Percentiles rank a stretch among this genome's conserved stretches.
Conservation (phyloP, 768 basidiomycete genomes). For the Mycena albidolilacea region DNA sequence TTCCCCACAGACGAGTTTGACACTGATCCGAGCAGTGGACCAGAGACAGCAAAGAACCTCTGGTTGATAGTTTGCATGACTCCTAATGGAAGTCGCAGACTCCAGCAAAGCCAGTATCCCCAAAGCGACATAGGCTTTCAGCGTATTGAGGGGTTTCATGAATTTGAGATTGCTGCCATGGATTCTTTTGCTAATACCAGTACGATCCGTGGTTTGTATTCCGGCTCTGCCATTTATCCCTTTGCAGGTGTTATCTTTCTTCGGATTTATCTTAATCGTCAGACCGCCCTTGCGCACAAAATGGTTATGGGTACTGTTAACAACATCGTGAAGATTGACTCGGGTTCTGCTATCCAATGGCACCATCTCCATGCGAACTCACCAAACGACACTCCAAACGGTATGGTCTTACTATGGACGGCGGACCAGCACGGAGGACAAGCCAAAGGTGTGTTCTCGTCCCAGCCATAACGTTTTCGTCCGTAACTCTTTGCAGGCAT, state of each 20-base stretch:
- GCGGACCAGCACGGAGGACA: background rate
- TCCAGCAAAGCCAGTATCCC: slow-evolving; percentile 24
- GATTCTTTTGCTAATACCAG: slow-evolving; percentile 28
- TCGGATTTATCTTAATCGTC: slow-evolving; percentile 35
- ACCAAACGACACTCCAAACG: background rate
- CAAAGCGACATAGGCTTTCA: slow-evolving; percentile 40
- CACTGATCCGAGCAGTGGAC: background rate
- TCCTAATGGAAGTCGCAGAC: slow-evolving; percentile 22
- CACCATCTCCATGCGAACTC: background rate
- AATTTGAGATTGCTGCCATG: slow-evolving; percentile 35
- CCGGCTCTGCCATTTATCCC: background rate
- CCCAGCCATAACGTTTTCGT: too few relatives aligned
- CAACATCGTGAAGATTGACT: slow-evolving; percentile 15
- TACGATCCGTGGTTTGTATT: background rate
- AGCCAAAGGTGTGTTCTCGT: background rate
- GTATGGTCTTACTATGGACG: background rate
- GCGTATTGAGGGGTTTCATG: slow-evolving; percentile 31
- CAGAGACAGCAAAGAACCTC: slow-evolving; percentile 16
- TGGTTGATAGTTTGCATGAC: slow-evolving; percentile 42
- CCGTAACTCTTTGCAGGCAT: background rate
- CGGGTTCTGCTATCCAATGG: background rate
- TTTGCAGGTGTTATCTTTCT: slow-evolving; percentile 32
- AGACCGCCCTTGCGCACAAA: slow-evolving; percentile 35
- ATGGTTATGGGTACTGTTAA: slow-evolving; percentile 28
- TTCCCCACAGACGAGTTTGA: background rate